These are phyloP conservation scores for Tillandsia leiboldiana DNA, from an alignment of 176 grass and related monocot species.

Conservation along the genomic window DNA sequence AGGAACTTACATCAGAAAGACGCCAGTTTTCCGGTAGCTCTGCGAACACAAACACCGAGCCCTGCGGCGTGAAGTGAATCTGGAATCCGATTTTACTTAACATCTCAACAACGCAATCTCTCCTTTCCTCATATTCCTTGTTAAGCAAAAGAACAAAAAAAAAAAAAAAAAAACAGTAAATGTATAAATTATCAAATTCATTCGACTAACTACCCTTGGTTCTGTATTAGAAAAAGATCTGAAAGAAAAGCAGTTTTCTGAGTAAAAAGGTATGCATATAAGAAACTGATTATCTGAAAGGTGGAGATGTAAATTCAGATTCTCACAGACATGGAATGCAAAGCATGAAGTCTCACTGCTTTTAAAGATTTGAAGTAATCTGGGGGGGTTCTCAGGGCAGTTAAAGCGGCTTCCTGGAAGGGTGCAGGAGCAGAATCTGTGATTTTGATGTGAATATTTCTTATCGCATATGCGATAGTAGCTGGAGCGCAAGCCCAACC, in stretches of 20 bases:
- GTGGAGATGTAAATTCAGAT: neutral
- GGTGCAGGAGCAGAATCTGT: constrained; percentile 94
- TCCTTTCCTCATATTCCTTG: constrained; percentile 58
- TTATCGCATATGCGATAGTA: constrained; percentile 60
- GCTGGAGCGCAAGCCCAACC: constrained; percentile 78
- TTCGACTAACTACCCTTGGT: neutral
- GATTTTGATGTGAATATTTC: constrained; percentile 77
- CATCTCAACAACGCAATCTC: constrained; percentile 64
- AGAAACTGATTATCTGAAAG: too few species aligned
- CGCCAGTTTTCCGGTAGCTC: constrained; percentile 58
- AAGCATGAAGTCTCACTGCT: constrained; percentile 35
- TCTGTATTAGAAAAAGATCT: too few species aligned
- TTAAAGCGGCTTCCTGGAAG: constrained; percentile 88
- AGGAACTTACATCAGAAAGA: constrained; percentile 60
- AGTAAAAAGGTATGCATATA: too few species aligned
- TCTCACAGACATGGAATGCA: neutral
- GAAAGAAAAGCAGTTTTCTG: too few species aligned
- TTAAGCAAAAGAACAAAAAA: constrained; percentile 9
- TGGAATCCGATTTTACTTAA: constrained; percentile 53
- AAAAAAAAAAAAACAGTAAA: neutral
- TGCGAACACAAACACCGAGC: constrained; percentile 76
- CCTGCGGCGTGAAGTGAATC: constrained; percentile 64
- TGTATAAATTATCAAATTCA: neutral
- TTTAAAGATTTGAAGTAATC: constrained; percentile 57
- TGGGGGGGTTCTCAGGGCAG: constrained; percentile 41